Base-by-base conservation (phyloP, 805 yeast species). In the Cephaloascus albidus region DNA sequence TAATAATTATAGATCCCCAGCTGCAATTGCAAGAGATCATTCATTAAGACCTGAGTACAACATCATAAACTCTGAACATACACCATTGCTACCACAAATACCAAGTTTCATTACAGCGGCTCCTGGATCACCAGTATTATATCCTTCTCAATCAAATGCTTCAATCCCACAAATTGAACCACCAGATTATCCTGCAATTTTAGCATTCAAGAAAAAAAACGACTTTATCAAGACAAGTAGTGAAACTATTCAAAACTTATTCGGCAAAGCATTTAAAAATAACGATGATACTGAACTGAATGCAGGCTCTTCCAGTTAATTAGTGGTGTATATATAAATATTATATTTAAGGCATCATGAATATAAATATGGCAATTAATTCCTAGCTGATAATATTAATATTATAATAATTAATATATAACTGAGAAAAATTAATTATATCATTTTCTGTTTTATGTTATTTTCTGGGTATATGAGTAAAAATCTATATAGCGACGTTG, bases 191-290 rank as follows among this genome's bases (percentile, higher is more conserved):
- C 55, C 58, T 33, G 52, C 61, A 4, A 56, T 61, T 33, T 50
- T 57, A 41, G 57, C 53, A 36, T 61, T 46, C 46, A 61, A 60
- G 36, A 57, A 59, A 8, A 59, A 57, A 43, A 60, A 56, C 41
- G 45, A 55, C 4, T 23, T 23, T 8, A 43, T 67, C 4, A 58
- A 72, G 51, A 53, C 69, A 42, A 68, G 72, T 4, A 63, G 70
- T 40, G 70, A 66, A 33, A 63, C 68, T 14, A 61, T 68, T 16
- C 53, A 64, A 3, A 55, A 63, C 1, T 45, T 65, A 4, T 52
- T 65, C 28, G 60, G 58, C 1, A 54, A 51, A 31, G 55, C 55
- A 1, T 50, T 55, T 20, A 46, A 45, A 15, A 56, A 40, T 17
- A 34, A 34, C 12, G 36, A 42, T 15, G 37, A 37, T 8, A 34